A percentile compares a stretch with the other conserved stretches of the same genome.
These are phyloP conservation scores for Poterioochromonas sp. DNA, from an alignment of 352 stramenopile genomes.

Conservation along the genomic window DNA sequence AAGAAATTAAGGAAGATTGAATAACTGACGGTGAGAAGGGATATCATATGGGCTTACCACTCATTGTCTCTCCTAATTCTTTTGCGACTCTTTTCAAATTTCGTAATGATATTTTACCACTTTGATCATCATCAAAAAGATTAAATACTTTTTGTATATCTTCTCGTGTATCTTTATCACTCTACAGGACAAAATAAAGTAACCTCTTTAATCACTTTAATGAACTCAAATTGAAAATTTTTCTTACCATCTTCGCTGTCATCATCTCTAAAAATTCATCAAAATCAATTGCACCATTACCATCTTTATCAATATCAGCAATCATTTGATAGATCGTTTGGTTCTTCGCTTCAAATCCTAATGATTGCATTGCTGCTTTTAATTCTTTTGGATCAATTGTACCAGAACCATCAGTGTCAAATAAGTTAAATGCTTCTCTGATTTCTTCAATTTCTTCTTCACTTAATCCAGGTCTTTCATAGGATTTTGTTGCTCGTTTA, in stretches of 20 bases:
- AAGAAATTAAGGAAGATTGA: slow-evolving; percentile 17
- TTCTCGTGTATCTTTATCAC: slow-evolving; percentile 86
- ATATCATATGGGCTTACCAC: slow-evolving; percentile 42
- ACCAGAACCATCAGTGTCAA: slow-evolving; percentile 85
- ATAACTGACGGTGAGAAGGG: background rate
- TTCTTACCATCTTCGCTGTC: slow-evolving; percentile 78
- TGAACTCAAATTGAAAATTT: slow-evolving; percentile 1
- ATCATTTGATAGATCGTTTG: slow-evolving; percentile 96
- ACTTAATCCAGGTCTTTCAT: slow-evolving; percentile 58
- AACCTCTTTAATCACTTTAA: background rate
- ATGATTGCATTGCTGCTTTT: slow-evolving; percentile 86
- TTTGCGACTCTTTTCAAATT: slow-evolving; percentile 94
- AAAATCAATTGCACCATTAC: slow-evolving; percentile 84
- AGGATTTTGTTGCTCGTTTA: slow-evolving; percentile 37
- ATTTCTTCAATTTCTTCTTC: slow-evolving; percentile 91
- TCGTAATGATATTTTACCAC: slow-evolving; percentile 87
- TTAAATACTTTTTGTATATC: slow-evolving; percentile 95
- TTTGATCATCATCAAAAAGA: slow-evolving; percentile 93
- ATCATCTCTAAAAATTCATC: slow-evolving; percentile 96
- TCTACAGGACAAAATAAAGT: slow-evolving; percentile 41
- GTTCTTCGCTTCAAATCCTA: slow-evolving; percentile 93
- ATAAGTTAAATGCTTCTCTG: slow-evolving; percentile 86
- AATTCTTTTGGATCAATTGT: slow-evolving; percentile 89
- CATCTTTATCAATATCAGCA: slow-evolving; percentile 87
- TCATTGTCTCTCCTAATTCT: slow-evolving; percentile 92